Evolutionary conservation across 75 land plant genomes (phyloP).

Genomic region (Pinus taeda): DNA sequence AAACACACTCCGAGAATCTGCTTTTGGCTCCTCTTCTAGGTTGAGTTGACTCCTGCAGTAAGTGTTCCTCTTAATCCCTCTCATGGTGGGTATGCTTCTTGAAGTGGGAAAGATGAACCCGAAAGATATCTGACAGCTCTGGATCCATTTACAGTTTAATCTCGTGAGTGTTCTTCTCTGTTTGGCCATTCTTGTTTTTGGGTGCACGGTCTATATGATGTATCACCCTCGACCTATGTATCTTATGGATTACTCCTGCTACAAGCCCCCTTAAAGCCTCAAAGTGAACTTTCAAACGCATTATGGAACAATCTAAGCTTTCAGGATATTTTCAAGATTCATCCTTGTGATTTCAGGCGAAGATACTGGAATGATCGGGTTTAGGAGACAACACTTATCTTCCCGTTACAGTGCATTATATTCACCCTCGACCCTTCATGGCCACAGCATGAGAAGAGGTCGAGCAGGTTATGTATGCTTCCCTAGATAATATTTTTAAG

Average conservation of each 20-base stretch:
- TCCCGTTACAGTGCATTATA: constrained; percentile 31
- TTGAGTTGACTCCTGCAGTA: too few species aligned
- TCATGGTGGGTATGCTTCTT: too few species aligned
- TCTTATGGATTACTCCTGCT: constrained; percentile 35
- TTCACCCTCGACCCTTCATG: constrained; percentile 37
- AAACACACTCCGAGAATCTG: too few species aligned
- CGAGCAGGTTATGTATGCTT: constrained; percentile 33
- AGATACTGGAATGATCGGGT: constrained; percentile 45
- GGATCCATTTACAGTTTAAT: constrained; percentile 20
- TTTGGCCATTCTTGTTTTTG: constrained; percentile 21
- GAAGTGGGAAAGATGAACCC: neutral
- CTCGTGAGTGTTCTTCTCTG: constrained; percentile 17
- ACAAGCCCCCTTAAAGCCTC: constrained; percentile 18
- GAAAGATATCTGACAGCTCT: constrained; percentile 12
- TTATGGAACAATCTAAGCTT: constrained; percentile 15
- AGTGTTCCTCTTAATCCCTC: too few species aligned
- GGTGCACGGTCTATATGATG: constrained; percentile 10
- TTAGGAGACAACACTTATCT: constrained; percentile 49
- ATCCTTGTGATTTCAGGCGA: constrained; percentile 33
- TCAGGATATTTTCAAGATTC: constrained; percentile 14
- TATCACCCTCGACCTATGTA: constrained; percentile 16
- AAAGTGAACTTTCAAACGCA: constrained; percentile 2
- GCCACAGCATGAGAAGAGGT: constrained; percentile 22
- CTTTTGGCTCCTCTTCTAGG: too few species aligned
- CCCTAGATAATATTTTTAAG: constrained; percentile 23